Evolutionary conservation across 1,284 basidiomycete species (phyloP).

Genomic region (Boletellus deceptivus): DNA sequence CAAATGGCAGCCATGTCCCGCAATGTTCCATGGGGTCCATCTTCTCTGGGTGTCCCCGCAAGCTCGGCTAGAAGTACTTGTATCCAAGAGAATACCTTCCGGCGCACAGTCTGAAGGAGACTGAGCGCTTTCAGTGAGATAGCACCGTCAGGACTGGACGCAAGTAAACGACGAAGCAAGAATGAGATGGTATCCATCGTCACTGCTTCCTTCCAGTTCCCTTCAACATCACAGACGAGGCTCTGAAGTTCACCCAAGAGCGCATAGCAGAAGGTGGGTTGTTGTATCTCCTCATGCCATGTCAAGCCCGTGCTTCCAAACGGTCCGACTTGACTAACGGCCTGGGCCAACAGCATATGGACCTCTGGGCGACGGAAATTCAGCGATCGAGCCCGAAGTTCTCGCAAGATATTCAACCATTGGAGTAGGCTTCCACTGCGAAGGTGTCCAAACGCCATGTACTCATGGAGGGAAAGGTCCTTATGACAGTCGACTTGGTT

Average conservation of each 20-base stretch:
- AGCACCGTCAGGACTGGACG: neutral
- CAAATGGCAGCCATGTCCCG: slow-evolving; percentile 40
- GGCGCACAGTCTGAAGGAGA: slow-evolving; percentile 35
- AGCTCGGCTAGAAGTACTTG: slow-evolving; percentile 23
- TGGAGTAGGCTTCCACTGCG: neutral
- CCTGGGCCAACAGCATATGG: neutral
- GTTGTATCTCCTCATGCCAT: neutral
- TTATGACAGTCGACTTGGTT: neutral
- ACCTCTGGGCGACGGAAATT: neutral
- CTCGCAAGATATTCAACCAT: slow-evolving; percentile 1
- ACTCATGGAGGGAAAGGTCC: neutral
- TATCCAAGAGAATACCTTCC: slow-evolving; percentile 38
- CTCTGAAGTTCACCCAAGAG: neutral
- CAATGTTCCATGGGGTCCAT: slow-evolving; percentile 27
- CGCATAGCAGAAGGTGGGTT: neutral
- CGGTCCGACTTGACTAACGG: neutral
- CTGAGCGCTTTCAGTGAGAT: neutral
- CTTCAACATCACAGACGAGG: slow-evolving; percentile 25
- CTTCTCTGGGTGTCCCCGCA: slow-evolving; percentile 18
- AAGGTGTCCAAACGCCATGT: neutral
- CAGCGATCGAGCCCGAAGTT: neutral
- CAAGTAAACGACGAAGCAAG: slow-evolving; percentile 7
- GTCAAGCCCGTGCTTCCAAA: neutral
- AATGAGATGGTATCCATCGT: slow-evolving; percentile 14
- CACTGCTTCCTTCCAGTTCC: slow-evolving; percentile 35